phyloP scores from a whole-genome alignment of 306 rosid species.

The Boehmeria nivea region DNA sequence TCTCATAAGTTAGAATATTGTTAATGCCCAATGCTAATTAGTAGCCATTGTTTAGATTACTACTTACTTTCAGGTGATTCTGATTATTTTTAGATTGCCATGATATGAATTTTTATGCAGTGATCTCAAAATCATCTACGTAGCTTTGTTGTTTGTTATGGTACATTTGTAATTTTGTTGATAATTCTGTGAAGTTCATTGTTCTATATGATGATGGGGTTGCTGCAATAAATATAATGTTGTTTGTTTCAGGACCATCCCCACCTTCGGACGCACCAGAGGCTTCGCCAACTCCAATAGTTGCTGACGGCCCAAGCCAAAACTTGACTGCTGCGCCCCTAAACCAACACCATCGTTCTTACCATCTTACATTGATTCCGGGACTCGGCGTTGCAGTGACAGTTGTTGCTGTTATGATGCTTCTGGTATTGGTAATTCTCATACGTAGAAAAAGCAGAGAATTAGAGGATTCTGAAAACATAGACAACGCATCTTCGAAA shows the following conservation, averaged over 20 bases:
- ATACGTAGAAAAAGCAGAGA: constrained; percentile 75
- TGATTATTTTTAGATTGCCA: neutral
- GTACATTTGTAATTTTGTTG: neutral
- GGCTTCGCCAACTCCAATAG: constrained; percentile 66
- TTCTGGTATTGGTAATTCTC: constrained; percentile 69
- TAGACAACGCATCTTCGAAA: constrained; percentile 48
- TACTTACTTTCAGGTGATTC: neutral
- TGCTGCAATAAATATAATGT: constrained; percentile 22
- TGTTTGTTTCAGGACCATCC: constrained; percentile 55
- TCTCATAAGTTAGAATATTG: neutral
- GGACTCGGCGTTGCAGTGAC: constrained; percentile 76
- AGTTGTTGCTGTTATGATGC: constrained; percentile 57
- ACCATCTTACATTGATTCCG: constrained; percentile 67
- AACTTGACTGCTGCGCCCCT: constrained; percentile 39
- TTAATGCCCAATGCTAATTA: neutral
- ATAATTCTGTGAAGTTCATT: neutral
- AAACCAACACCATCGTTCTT: constrained; percentile 48
- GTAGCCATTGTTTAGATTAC: no score
- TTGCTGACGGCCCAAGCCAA: constrained; percentile 69
- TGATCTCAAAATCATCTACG: neutral
- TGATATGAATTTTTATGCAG: neutral
- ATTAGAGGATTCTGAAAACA: constrained; percentile 49
- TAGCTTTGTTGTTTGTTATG: neutral
- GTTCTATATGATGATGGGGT: neutral
- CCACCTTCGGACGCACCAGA: constrained; percentile 49